These are phyloP conservation scores for Kokia cookei DNA, from an alignment of 441 rosid species.

Conservation along the genomic window DNA sequence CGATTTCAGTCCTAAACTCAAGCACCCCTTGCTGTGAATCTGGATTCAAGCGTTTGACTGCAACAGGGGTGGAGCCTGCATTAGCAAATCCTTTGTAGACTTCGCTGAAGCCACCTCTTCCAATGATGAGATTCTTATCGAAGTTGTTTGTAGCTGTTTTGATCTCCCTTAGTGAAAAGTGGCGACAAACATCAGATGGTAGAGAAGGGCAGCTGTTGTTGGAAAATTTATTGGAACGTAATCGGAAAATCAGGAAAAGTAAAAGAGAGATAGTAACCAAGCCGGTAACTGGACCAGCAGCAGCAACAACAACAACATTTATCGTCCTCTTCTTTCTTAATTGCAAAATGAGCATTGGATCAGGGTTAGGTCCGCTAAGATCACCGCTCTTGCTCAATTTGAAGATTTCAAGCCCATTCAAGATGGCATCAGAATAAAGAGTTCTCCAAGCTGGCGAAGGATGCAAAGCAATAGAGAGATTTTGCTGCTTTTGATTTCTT, in stretches of 20 bases:
- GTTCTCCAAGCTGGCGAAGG: background rate
- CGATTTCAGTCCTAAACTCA: background rate
- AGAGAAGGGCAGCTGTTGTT: background rate
- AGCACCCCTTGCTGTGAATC: background rate
- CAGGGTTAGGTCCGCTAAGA: conserved; percentile 33
- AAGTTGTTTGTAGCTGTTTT: background rate
- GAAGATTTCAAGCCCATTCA: conserved; percentile 31
- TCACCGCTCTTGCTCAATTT: conserved; percentile 9
- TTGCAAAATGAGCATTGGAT: background rate
- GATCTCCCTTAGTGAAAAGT: background rate
- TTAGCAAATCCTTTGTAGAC: background rate
- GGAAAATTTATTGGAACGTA: background rate
- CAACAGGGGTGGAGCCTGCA: background rate
- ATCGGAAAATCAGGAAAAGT: conserved; percentile 5
- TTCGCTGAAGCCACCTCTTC: background rate
- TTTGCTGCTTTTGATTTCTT: background rate
- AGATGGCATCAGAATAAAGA: background rate
- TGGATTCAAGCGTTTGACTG: background rate
- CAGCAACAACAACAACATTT: background rate
- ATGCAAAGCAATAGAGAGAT: background rate
- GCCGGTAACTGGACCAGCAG: conserved; percentile 13
- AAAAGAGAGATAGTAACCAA: conserved; percentile 3
- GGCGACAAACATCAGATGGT: background rate
- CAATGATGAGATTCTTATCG: background rate
- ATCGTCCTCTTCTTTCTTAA: background rate